Base-by-base conservation (phyloP, 2,329 filamentous ascomycete genomes). In the Salinomyces thailandicus region DNA sequence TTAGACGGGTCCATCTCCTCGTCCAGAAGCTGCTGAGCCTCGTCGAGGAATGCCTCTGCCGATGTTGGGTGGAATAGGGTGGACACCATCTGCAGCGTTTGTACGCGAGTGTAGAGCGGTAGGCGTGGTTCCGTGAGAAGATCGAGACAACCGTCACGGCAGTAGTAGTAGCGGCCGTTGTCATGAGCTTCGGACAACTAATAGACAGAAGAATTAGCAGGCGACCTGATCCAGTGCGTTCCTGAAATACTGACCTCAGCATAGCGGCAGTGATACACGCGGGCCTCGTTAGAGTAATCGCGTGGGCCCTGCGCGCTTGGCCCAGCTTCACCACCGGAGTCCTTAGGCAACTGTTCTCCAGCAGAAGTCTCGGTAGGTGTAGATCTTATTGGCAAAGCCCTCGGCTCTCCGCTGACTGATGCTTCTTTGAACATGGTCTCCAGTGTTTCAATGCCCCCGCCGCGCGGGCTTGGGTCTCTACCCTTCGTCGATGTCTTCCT, bases 261-360 rank as follows among this genome's bases (percentile, higher is more conserved):
- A 33, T 33, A 33, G 9, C 19, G 20, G 18, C 31, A 20, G 18
- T 33, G 31, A 17, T 33, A 14, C 6, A 33, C 31, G 7, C 31
- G 17, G 4, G 31, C 31, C 31, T 33, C 31, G 31, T 33, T 33
- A n/a, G 31, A 33, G 31, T 26, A 33, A 17, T 33, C n/a, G 7
- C 13, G 31, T 24, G 9, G 18, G 7, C 17, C 11, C 31, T 24
- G 12, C 20, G n/a, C 20, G 20, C 20, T n/a, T 24, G 20, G n/a
- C 20, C 7, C 20, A 24, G 7, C 20, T 7, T 24, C 20, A 7
- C 7, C 7, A n/a, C 30, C 30, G 8, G 7, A 32, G 30, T 5
- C 4, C 15, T n/a, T 9, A 16, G 15, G 28, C 28, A 30, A 14
- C 12, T 2, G 28, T 9, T 30, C 12, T 14, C 30, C 30, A 17